phyloP scores from a whole-genome alignment of 495 filamentous ascomycete species.

The Aspergillus indologenus region DNA sequence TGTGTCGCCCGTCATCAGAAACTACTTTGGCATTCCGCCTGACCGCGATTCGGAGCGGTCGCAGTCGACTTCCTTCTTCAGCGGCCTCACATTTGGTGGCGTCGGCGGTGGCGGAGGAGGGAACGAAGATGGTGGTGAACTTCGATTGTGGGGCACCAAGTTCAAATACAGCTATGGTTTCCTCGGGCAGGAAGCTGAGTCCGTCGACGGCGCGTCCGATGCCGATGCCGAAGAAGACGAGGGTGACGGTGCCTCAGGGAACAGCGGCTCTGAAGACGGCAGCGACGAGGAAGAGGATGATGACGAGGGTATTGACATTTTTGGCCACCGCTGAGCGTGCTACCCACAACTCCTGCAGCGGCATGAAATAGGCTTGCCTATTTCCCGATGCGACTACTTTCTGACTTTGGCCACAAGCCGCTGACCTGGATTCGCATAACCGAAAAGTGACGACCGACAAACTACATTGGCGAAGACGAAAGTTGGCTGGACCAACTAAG shows the following conservation, averaged over 20 bases:
- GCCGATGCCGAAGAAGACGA: conserved; percentile 39
- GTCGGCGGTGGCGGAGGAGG: conserved; percentile 35
- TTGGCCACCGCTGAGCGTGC: conserved; percentile 60
- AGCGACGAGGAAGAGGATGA: conserved; percentile 48
- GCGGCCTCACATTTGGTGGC: conserved; percentile 29
- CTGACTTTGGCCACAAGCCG: too few relatives aligned
- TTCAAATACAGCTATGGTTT: conserved; percentile 44
- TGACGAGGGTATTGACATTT: conserved; percentile 62
- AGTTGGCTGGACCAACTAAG: conserved; percentile 17
- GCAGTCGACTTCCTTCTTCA: conserved; percentile 37
- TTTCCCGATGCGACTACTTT: too few relatives aligned
- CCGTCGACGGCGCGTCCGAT: conserved; percentile 27
- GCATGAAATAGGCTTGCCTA: too few relatives aligned
- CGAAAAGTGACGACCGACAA: conserved; percentile 1
- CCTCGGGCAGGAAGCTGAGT: conserved; percentile 30
- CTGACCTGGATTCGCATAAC: too few relatives aligned
- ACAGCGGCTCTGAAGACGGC: conserved; percentile 41
- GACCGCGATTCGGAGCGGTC: conserved; percentile 33
- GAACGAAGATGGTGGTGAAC: conserved; percentile 55
- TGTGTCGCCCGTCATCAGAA: conserved; percentile 38
- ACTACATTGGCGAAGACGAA: conserved; percentile 6
- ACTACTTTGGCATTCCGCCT: conserved; percentile 47
- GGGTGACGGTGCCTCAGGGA: conserved; percentile 29
- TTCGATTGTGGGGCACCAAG: conserved; percentile 63
- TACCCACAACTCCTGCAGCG: neutral